Percentiles rank a stretch among this genome's conserved stretches.
Evolutionary conservation across 2,329 filamentous ascomycete genomes (phyloP).

Genomic region (Amphichorda felina): DNA sequence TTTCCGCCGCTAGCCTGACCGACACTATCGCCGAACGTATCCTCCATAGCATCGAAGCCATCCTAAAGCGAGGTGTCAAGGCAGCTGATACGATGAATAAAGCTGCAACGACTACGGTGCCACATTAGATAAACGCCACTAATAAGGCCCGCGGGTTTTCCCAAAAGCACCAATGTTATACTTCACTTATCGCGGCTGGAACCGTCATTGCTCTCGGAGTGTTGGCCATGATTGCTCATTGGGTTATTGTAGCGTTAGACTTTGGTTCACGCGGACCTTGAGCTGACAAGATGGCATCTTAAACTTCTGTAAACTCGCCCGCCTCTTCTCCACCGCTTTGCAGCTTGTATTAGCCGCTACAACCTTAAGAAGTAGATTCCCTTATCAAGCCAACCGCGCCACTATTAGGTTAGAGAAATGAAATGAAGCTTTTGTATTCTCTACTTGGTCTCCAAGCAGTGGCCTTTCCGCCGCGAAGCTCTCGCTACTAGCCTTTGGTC

Average conservation of each 20-base stretch:
- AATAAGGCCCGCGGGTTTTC: not conserved
- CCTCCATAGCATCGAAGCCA: not conserved
- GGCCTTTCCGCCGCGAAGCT: no score
- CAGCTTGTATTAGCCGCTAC: no score
- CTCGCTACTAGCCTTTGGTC: no score
- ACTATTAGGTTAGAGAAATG: no score
- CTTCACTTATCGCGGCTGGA: not conserved
- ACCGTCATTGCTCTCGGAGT: not conserved
- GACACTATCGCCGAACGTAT: not conserved
- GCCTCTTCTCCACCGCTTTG: no score
- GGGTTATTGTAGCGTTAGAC: not conserved
- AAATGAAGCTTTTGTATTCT: no score
- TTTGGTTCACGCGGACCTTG: not conserved
- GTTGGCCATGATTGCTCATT: not conserved
- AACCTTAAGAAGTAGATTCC: no score
- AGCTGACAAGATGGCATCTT: not conserved
- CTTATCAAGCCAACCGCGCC: no score
- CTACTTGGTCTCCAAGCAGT: no score
- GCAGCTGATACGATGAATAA: not conserved
- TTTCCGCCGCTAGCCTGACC: not conserved
- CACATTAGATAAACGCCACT: no score
- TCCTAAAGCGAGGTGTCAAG: not conserved
- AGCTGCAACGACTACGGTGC: not conserved
- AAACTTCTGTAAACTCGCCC: not conserved
- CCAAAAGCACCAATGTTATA: not conserved